Conservation (phyloP, 176 grass and related monocot genomes). For the Miscanthus lutarioriparius region DNA sequence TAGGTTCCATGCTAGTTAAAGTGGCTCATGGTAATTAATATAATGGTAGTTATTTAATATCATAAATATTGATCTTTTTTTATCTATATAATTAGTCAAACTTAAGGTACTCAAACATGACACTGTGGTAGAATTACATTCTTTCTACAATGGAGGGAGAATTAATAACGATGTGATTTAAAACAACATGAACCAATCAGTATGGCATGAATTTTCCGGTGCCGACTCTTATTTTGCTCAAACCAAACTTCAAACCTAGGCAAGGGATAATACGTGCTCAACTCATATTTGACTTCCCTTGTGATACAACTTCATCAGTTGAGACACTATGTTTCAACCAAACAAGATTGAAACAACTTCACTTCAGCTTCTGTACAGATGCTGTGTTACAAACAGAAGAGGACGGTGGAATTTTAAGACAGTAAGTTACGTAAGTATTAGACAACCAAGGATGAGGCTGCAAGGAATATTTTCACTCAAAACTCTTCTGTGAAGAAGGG, state of each 20-base stretch:
- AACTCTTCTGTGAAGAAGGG: constrained; percentile 55
- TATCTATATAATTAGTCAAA: too few relatives aligned
- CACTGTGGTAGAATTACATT: too few relatives aligned
- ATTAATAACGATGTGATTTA: too few relatives aligned
- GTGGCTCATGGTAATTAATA: too few relatives aligned
- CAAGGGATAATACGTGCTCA: not conserved
- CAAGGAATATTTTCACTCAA: not conserved
- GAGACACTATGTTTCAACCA: not conserved
- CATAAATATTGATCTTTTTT: too few relatives aligned
- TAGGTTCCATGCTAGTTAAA: too few relatives aligned
- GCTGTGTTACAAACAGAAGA: not conserved
- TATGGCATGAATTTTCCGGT: not conserved
- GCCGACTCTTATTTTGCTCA: not conserved
- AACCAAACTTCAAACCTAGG: not conserved
- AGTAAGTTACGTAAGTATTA: not conserved
- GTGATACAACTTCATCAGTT: not conserved
- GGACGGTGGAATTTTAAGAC: not conserved
- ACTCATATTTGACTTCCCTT: not conserved
- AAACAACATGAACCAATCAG: too few relatives aligned
- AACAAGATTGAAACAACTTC: not conserved
- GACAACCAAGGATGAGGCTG: not conserved
- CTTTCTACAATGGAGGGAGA: too few relatives aligned
- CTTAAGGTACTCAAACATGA: too few relatives aligned
- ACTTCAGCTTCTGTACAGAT: constrained; percentile 16
- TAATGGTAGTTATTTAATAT: too few relatives aligned